Evolutionary conservation across 1,284 basidiomycete genomes (phyloP).

Genomic region (Puccinia polysora): DNA sequence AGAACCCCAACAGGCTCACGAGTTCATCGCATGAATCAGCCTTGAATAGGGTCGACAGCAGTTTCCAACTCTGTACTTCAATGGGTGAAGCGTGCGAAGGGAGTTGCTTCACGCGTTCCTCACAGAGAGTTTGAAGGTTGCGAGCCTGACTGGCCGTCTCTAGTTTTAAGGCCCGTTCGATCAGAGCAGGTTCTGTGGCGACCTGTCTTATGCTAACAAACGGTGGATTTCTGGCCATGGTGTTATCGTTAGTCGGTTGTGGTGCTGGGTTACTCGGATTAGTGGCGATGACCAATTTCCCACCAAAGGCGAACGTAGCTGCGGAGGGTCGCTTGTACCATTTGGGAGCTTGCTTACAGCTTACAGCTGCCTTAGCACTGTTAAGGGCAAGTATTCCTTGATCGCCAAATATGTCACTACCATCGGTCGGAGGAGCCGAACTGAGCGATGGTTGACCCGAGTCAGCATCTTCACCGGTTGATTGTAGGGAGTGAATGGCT

Average conservation of each 20-base stretch:
- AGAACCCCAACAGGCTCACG: slow-evolving; percentile 85
- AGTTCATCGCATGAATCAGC: slow-evolving; percentile 84
- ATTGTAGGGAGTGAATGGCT: slow-evolving; percentile 80
- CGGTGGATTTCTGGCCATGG: slow-evolving; percentile 68
- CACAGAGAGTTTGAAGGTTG: slow-evolving; percentile 64
- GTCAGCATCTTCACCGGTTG: slow-evolving; percentile 64
- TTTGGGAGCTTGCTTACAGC: slow-evolving; percentile 84
- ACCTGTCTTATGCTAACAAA: slow-evolving; percentile 60
- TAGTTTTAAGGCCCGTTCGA: slow-evolving; percentile 71
- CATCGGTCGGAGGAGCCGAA: slow-evolving; percentile 59
- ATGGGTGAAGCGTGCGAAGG: slow-evolving; percentile 52
- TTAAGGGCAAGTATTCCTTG: slow-evolving; percentile 58
- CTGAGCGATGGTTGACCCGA: slow-evolving; percentile 47
- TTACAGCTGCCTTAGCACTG: slow-evolving; percentile 58
- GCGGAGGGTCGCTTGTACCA: slow-evolving; percentile 85
- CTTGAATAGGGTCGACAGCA: slow-evolving; percentile 79
- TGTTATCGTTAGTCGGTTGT: slow-evolving; percentile 58
- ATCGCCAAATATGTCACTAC: slow-evolving; percentile 71
- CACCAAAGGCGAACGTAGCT: slow-evolving; percentile 86
- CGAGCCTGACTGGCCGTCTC: slow-evolving; percentile 66
- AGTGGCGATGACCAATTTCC: slow-evolving; percentile 66
- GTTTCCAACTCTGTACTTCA: slow-evolving; percentile 73
- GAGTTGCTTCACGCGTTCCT: slow-evolving; percentile 58
- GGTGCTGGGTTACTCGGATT: slow-evolving; percentile 61
- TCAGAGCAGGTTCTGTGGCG: slow-evolving; percentile 70